Evolutionary conservation across 768 basidiomycete species (phyloP).

Genomic region (Boletus rubescentipes): DNA sequence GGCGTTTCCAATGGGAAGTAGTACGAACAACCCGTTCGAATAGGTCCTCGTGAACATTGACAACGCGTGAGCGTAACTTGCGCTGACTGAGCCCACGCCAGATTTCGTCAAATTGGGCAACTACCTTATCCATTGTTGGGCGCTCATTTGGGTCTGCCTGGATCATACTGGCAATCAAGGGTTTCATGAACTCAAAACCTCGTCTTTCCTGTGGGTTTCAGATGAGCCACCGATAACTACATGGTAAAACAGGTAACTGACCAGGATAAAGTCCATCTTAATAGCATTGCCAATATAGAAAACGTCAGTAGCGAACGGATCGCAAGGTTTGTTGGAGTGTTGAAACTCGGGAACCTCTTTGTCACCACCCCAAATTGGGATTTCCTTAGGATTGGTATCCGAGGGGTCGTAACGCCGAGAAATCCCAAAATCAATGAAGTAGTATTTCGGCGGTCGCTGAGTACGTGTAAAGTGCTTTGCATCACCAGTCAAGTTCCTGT

Average conservation of each 20-base stretch:
- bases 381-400: neutral
- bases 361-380: neutral
- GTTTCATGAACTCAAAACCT: slow-evolving; percentile 33
- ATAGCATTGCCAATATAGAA: neutral
- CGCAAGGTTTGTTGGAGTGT: neutral
- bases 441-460: neutral
- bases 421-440: neutral
- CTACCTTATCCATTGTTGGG: slow-evolving; percentile 39
- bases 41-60: slow-evolving; percentile 9
- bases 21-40: slow-evolving; percentile 13
- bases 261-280: neutral
- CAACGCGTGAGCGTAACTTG: slow-evolving; percentile 31
- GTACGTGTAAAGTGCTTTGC: neutral
- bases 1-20: slow-evolving; percentile 27
- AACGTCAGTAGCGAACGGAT: neutral
- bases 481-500: neutral
- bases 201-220: neutral
- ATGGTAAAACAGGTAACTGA: slow-evolving; percentile 5
- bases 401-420: neutral
- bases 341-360: neutral
- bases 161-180: slow-evolving; percentile 36
- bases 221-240: neutral
- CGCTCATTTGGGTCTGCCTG: slow-evolving; percentile 34
- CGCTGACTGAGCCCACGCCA: neutral
- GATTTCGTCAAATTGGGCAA: slow-evolving; percentile 17